These are phyloP conservation scores for Pichia sp. DNA, from an alignment of 1,139 yeast genomes.

Conservation along the genomic window DNA sequence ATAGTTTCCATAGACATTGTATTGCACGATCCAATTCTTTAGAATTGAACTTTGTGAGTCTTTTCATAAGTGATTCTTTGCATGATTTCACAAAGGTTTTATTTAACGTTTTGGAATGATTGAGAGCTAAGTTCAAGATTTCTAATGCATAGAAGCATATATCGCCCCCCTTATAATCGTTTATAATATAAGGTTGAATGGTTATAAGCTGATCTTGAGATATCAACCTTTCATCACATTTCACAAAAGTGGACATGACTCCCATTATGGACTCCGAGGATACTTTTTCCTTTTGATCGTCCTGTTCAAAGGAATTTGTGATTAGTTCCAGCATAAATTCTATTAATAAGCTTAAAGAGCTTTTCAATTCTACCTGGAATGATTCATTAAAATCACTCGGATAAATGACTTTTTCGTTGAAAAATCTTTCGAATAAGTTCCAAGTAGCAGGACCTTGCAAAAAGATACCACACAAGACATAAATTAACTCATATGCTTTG, in stretches of 20 bases:
- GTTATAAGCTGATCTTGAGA: conserved; percentile 61
- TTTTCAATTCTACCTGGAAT: conserved; percentile 16
- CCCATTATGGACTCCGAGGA: conserved; percentile 39
- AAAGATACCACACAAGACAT: conserved; percentile 39
- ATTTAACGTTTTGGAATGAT: conserved; percentile 40
- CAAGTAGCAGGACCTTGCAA: conserved; percentile 35
- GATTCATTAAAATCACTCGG: conserved; percentile 25
- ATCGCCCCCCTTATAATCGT: conserved; percentile 38
- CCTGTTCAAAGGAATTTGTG: conserved; percentile 20
- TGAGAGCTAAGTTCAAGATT: conserved; percentile 49
- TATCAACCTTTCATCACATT: conserved; percentile 47
- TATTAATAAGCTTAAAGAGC: conserved; percentile 27
- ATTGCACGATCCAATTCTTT: conserved; percentile 64
- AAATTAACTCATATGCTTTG: conserved; percentile 22
- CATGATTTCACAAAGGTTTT: conserved; percentile 47
- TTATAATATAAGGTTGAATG: conserved; percentile 55
- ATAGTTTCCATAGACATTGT: conserved; percentile 57
- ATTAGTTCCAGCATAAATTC: conserved; percentile 33
- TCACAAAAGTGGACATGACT: conserved; percentile 50
- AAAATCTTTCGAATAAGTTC: conserved; percentile 41
- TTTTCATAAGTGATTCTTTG: conserved; percentile 48
- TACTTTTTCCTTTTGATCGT: conserved; percentile 8
- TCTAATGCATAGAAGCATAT: conserved; percentile 47
- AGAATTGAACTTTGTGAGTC: conserved; percentile 54
- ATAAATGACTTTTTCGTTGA: conserved; percentile 39